Evolutionary conservation across 108 stramenopile species (phyloP).

Genomic region (Phaeodactylum tricornutum): DNA sequence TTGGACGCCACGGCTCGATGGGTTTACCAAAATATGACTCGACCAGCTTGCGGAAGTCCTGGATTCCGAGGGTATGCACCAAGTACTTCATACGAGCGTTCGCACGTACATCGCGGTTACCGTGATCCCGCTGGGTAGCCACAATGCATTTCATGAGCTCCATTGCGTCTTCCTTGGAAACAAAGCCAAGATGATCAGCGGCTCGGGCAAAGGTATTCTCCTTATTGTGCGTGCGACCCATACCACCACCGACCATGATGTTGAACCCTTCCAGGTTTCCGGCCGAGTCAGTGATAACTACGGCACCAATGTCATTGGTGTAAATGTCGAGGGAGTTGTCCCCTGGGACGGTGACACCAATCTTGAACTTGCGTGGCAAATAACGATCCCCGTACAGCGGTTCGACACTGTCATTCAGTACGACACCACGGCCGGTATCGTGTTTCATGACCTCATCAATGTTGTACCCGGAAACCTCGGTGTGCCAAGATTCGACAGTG

Average conservation of each 20-base stretch:
- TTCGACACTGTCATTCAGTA: slow-evolving; percentile 76
- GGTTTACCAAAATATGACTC: slow-evolving; percentile 87
- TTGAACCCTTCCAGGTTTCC: slow-evolving; percentile 88
- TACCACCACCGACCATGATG: slow-evolving; percentile 94
- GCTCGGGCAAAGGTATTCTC: slow-evolving; percentile 95
- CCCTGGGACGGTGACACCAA: slow-evolving; percentile 92
- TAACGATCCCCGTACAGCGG: slow-evolving; percentile 95
- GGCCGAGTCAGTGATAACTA: slow-evolving; percentile 70
- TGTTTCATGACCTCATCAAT: slow-evolving; percentile 65
- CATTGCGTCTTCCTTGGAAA: slow-evolving; percentile 89
- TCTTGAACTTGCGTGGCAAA: slow-evolving; percentile 98
- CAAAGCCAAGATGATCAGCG: slow-evolving; percentile 93
- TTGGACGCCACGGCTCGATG: slow-evolving; percentile 74
- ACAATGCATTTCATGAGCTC: slow-evolving; percentile 89
- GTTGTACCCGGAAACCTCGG: slow-evolving; percentile 61
- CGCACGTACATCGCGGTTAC: slow-evolving; percentile 94
- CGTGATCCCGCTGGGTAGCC: slow-evolving; percentile 95
- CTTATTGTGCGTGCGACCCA: slow-evolving; percentile 97
- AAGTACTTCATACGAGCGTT: slow-evolving; percentile 99
- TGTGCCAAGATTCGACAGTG: slow-evolving; percentile 82
- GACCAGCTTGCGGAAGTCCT: slow-evolving; percentile 84
- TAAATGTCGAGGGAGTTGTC: slow-evolving; percentile 96
- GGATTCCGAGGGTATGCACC: slow-evolving; percentile 94
- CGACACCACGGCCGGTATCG: slow-evolving; percentile 81
- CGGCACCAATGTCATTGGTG: slow-evolving; percentile 94